Percentiles rank a stretch among this genome's conserved stretches.
These are phyloP conservation scores for Exophiala mesophila DNA, from an alignment of 2,329 filamentous ascomycete genomes.

Conservation along the genomic window DNA sequence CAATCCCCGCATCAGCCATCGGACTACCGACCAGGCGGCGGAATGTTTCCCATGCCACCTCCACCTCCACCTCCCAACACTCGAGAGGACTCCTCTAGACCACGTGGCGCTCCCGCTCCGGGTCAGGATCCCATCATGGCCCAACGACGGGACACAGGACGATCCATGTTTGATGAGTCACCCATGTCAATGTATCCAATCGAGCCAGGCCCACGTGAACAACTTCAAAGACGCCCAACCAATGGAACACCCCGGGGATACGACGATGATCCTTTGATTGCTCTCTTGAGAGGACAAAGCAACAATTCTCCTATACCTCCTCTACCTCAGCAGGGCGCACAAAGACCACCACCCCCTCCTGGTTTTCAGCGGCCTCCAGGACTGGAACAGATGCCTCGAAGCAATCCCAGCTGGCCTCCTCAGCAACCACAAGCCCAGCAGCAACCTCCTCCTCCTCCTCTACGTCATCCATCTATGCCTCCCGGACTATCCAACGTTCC, in stretches of 20 bases:
- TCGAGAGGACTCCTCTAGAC: constrained; percentile 7
- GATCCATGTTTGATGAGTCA: constrained; percentile 39
- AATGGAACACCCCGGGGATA: constrained; percentile 38
- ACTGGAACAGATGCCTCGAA: constrained; percentile 37
- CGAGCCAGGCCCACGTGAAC: constrained; percentile 19
- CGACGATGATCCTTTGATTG: constrained; percentile 35
- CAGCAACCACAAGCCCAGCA: constrained; percentile 13
- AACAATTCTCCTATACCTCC: neutral
- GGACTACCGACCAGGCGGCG: constrained; percentile 2
- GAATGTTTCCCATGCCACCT: constrained; percentile 12
- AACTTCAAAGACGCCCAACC: constrained; percentile 34
- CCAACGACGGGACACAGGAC: constrained; percentile 17
- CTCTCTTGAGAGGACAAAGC: constrained; percentile 24
- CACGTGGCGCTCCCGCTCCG: constrained; percentile 7
- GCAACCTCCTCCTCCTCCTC: constrained; percentile 5
- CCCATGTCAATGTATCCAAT: constrained; percentile 39
- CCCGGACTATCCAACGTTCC: constrained; percentile 27
- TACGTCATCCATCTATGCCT: constrained; percentile 16
- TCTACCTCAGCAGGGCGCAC: constrained; percentile 29
- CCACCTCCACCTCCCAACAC: constrained; percentile 5
- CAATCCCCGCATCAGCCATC: constrained; percentile 15
- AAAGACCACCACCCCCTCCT: constrained; percentile 30
- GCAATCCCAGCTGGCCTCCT: constrained; percentile 27
- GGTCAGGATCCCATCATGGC: constrained; percentile 11
- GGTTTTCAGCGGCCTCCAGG: constrained; percentile 42